Evolutionary conservation across 306 rosid species (phyloP).

Genomic region (Sicyos baderoa): DNA sequence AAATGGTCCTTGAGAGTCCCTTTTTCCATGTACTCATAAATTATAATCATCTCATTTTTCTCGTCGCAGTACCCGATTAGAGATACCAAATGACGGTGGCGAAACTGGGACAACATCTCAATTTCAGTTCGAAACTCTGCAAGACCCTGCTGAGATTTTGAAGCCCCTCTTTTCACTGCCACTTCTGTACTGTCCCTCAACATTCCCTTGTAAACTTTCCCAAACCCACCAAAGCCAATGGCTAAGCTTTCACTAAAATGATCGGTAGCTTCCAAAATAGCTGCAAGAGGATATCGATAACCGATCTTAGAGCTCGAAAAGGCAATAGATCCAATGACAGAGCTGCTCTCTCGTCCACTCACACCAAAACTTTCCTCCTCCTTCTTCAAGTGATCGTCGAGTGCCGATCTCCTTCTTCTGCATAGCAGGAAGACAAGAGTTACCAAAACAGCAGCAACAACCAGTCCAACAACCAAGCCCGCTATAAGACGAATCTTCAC

Average conservation of each 20-base stretch:
- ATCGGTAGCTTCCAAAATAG: constrained; percentile 46
- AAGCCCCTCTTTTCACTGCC: constrained; percentile 57
- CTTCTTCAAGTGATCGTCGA: constrained; percentile 25
- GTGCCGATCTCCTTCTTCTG: constrained; percentile 35
- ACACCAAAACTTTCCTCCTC: constrained; percentile 20
- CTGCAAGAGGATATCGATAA: constrained; percentile 42
- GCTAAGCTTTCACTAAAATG: constrained; percentile 48
- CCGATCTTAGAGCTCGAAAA: constrained; percentile 39
- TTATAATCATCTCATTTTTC: constrained; percentile 48
- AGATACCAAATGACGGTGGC: constrained; percentile 65
- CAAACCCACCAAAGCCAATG: constrained; percentile 63
- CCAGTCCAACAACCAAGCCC: constrained; percentile 33
- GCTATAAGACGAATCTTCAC: constrained; percentile 32
- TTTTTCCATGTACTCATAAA: constrained; percentile 57
- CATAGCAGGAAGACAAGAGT: constrained; percentile 24
- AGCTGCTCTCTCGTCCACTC: constrained; percentile 19
- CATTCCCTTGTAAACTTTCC: constrained; percentile 61
- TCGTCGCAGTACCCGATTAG: constrained; percentile 65
- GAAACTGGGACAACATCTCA: constrained; percentile 58
- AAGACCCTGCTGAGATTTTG: constrained; percentile 48
- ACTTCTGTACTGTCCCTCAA: constrained; percentile 46
- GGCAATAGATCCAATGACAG: constrained; percentile 6
- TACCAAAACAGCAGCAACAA: constrained; percentile 24
- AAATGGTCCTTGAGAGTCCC: constrained; percentile 52
- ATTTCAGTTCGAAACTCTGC: constrained; percentile 55